Base-by-base conservation (phyloP, 139 green algal species). In the Coccomyxa sp. region DNA sequence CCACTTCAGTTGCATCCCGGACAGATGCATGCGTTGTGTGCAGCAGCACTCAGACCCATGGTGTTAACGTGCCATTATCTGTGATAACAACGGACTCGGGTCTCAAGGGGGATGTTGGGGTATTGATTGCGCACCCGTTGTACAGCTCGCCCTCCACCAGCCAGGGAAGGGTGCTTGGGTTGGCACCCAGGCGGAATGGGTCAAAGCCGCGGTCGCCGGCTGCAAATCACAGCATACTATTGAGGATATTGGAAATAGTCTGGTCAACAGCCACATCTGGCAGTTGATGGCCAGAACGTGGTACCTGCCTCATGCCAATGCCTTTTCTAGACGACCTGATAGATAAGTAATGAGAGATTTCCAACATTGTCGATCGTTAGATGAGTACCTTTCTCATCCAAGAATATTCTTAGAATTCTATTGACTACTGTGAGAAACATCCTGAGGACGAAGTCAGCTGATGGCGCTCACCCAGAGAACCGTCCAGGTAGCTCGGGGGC, bases 81-180 rank as follows among this genome's bases (percentile, higher is more conserved):
- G 63, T 21, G 18, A 71, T n/a, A n/a, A n/a, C 18, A 25, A 9
- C 9, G 10, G 18, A 71, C 63, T 51, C 38, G 7, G 3, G 38
- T 51, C 38, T 7, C 38, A 51, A 51, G 38, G 63, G 63, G 63
- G 18, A 71, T 71, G 63, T 71, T 25, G 21, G 21, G 63, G 10
- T 21, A 71, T 71, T 71, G 63, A 21, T 51, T 21, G 71, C 71
- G 71, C 82, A 66, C 23, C 71, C 95, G 83, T 98, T 98, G 88
- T 87, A 95, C 86, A 93, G 91, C 91, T 98, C 95, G 57, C 85
- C 95, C 90, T 97, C 94, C 30, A 74, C 81, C 45, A 82, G 75
- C 79, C 82, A 85, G 10, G 74, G 75, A 15, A 83, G 83, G 38
- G 38, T 58, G 25, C 81, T 79, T 32, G 82, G 80, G 77, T 84